Conservation (phyloP, 164 flowering plant species). For the Stephania cephalantha region DNA sequence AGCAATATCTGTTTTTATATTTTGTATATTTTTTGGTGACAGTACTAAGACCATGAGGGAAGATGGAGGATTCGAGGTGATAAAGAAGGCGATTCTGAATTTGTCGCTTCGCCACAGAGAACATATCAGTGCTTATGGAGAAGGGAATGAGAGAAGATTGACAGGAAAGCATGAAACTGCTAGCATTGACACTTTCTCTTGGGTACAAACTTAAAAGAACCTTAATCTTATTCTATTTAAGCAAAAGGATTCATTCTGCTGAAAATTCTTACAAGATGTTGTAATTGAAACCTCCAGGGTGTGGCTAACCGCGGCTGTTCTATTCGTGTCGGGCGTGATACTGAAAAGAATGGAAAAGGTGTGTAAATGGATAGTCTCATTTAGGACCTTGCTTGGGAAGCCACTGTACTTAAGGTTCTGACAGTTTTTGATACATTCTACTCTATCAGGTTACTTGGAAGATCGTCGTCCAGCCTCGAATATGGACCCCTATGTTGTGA, state of each 20-base stretch:
- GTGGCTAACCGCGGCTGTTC: conserved; percentile 99
- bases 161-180: conserved; percentile 99
- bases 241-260: neutral
- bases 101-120: conserved; percentile 91
- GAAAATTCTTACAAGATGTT: neutral
- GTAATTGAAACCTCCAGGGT: conserved; percentile 43
- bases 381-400: neutral
- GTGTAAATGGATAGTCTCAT: neutral
- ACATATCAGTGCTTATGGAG: conserved; percentile 95
- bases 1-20: neutral
- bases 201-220: conserved; percentile 48
- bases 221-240: neutral
- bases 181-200: conserved; percentile 72
- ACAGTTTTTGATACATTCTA: conserved; percentile 4
- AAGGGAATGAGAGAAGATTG: conserved; percentile 96
- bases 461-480: conserved; percentile 98
- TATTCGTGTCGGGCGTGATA: conserved; percentile 93
- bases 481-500: conserved; percentile 98
- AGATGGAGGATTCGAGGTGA: conserved; percentile 83
- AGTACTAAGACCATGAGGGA: conserved; percentile 96
- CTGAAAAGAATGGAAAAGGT: conserved; percentile 94
- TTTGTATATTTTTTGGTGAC: conserved; percentile 6
- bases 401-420: neutral
- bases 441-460: conserved; percentile 73
- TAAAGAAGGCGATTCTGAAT: conserved; percentile 91